Evolutionary conservation across 2,329 filamentous ascomycete genomes (phyloP).

Genomic region (Diaporthe velutina): DNA sequence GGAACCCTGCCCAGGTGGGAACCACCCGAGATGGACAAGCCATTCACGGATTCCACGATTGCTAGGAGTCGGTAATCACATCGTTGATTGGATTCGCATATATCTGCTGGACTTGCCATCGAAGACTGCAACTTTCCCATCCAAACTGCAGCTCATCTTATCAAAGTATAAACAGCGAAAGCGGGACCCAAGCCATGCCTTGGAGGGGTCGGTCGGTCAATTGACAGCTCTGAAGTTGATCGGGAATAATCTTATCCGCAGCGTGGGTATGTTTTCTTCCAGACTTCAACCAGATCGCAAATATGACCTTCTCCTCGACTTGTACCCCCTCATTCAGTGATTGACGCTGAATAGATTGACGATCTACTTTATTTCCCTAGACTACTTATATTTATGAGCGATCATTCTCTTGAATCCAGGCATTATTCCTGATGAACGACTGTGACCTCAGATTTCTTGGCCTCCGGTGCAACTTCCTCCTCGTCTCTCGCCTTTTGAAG

Average conservation of each 20-base stretch:
- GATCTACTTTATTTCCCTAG: no score
- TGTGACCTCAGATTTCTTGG: conserved; percentile 13
- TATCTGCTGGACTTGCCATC: no score
- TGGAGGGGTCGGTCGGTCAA: not conserved
- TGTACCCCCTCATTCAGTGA: accelerated
- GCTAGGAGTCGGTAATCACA: not conserved
- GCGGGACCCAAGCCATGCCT: not conserved
- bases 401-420: not conserved
- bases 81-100: not conserved
- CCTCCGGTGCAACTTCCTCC: not conserved
- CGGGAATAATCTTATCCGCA: not conserved
- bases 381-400: not conserved
- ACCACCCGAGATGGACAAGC: no score
- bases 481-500: conserved; percentile 4
- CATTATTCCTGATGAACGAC: conserved; percentile 15
- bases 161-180: no score
- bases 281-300: not conserved
- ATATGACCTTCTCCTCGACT: not conserved
- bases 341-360: no score
- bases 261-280: no score
- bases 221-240: not conserved
- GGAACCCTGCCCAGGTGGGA: conserved; percentile 1
- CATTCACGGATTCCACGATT: no score
- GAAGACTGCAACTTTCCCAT: no score
- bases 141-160: no score